Conservation (phyloP, 148 eudicot genomes). For the Camellia granthamiana region DNA sequence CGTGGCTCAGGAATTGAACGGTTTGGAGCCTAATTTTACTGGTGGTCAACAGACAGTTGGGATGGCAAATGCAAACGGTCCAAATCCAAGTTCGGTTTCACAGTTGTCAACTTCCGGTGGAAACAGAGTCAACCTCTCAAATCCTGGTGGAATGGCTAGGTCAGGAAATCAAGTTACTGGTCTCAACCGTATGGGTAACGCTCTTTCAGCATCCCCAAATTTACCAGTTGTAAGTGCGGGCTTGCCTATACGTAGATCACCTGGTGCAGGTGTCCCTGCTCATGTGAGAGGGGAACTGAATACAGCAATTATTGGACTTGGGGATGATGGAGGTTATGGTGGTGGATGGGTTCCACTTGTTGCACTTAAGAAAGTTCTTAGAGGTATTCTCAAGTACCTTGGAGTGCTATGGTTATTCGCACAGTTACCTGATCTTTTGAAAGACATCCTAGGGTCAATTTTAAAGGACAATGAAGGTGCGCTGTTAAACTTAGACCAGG, state of each 20-base stretch:
- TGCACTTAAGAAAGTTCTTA: slow-evolving; percentile 94
- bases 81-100: slow-evolving; percentile 43
- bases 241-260: slow-evolving; percentile 65
- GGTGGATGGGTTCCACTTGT: slow-evolving; percentile 99
- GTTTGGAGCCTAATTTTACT: slow-evolving; percentile 78
- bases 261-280: slow-evolving; percentile 83
- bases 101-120: slow-evolving; percentile 50
- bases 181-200: slow-evolving; percentile 59
- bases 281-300: slow-evolving; percentile 95
- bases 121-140: slow-evolving; percentile 52
- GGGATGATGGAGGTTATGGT: slow-evolving; percentile 99
- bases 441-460: slow-evolving; percentile 91
- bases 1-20: slow-evolving; percentile 97
- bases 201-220: slow-evolving; percentile 55
- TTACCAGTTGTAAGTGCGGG: slow-evolving; percentile 47
- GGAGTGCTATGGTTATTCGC: slow-evolving; percentile 99
- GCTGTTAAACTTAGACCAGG: slow-evolving; percentile 91
- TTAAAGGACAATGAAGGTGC: slow-evolving; percentile 96
- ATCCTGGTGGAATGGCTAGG: slow-evolving; percentile 51
- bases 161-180: slow-evolving; percentile 55
- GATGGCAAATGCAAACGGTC: slow-evolving; percentile 39
- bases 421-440: slow-evolving; percentile 88
- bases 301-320: slow-evolving; percentile 98
- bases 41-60: slow-evolving; percentile 65
- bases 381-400: slow-evolving; percentile 92